These are phyloP conservation scores for Bisporella sp. DNA, from an alignment of 2,329 filamentous ascomycete genomes.

Conservation along the genomic window DNA sequence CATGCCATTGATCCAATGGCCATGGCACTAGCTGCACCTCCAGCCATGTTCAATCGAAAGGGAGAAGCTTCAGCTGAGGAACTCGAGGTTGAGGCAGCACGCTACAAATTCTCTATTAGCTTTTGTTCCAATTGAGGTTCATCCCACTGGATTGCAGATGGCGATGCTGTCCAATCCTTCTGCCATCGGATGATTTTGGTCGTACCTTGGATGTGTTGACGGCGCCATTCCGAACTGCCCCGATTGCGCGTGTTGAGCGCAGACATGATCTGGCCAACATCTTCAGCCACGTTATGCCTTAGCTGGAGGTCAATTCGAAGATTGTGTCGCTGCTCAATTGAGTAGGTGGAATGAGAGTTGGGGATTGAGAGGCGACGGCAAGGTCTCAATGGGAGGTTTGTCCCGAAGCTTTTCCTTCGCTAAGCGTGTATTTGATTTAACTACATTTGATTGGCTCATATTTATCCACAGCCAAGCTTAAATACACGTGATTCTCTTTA, in stretches of 20 bases:
- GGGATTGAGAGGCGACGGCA: conserved; percentile 8
- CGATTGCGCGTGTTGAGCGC: conserved; percentile 81
- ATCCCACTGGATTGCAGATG: not conserved
- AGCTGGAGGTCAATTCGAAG: conserved; percentile 24
- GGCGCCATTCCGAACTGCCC: conserved; percentile 67
- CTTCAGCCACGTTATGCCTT: conserved; percentile 35
- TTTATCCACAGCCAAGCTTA: too few relatives aligned
- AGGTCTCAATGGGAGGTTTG: not conserved
- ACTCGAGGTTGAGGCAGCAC: conserved; percentile 63
- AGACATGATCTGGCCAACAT: conserved; percentile 94
- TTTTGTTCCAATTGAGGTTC: conserved; percentile 5
- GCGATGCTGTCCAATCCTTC: not conserved
- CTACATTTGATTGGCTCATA: not conserved
- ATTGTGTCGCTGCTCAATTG: conserved; percentile 23
- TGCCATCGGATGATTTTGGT: conserved; percentile 34
- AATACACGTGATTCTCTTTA: too few relatives aligned
- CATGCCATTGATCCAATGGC: conserved; percentile 87
- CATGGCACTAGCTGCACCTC: conserved; percentile 76
- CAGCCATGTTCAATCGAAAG: conserved; percentile 79
- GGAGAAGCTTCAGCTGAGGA: conserved; percentile 64
- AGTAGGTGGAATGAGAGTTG: conserved; percentile 20
- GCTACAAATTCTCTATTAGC: conserved; percentile 42
- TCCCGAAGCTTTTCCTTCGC: not conserved
- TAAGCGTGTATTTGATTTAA: not conserved
- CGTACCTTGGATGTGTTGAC: conserved; percentile 71